These are phyloP conservation scores for Trichopus zeylanicus DNA, from an alignment of 116 monocot species.

Conservation along the genomic window DNA sequence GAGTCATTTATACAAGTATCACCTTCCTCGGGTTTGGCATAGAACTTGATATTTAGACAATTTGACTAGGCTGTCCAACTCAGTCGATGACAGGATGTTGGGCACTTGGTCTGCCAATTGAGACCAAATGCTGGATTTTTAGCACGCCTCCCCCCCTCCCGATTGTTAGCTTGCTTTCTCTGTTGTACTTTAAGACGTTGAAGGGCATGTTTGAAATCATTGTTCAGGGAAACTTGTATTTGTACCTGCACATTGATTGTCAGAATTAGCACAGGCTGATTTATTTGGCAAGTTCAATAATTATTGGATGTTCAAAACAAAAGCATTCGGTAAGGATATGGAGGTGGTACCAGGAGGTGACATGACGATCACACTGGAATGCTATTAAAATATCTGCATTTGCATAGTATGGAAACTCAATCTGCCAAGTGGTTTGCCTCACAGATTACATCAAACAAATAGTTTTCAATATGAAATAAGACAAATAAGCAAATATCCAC, in stretches of 20 bases:
- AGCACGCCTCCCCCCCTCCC: conserved; percentile 91
- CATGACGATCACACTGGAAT: conserved; percentile 66
- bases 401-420: conserved; percentile 78
- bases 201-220: conserved; percentile 70
- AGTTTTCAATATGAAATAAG: too few relatives aligned
- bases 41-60: conserved; percentile 96
- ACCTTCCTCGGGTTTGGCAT: conserved; percentile 85
- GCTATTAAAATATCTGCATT: conserved; percentile 79
- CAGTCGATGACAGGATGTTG: conserved; percentile 40
- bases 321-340: not conserved
- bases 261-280: not conserved
- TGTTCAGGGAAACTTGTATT: conserved; percentile 89
- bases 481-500: too few relatives aligned
- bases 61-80: conserved; percentile 40
- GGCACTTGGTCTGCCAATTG: conserved; percentile 40
- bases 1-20: conserved; percentile 28
- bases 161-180: conserved; percentile 82
- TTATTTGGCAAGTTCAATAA: too few relatives aligned
- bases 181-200: conserved; percentile 76
- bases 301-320: not conserved
- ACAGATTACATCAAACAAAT: too few relatives aligned
- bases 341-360: conserved; percentile 70
- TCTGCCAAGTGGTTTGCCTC: conserved; percentile 42
- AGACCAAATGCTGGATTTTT: conserved; percentile 89
- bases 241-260: conserved; percentile 51